Evolutionary conservation across 1,139 yeast genomes (phyloP).

Genomic region (Pichia sp.): DNA sequence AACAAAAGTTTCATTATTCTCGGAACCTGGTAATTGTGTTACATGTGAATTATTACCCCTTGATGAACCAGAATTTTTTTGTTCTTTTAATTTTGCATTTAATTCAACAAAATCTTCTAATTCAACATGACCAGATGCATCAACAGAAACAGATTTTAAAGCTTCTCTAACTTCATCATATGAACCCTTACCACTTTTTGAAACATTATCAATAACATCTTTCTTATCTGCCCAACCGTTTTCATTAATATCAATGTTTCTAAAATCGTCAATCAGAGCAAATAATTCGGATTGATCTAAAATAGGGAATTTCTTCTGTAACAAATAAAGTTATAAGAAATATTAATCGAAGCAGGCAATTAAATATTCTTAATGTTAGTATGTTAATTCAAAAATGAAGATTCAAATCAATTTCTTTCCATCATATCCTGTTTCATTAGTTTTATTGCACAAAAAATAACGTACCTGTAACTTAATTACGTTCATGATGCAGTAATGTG

Average conservation of each 20-base stretch:
- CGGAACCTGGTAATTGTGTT: conserved; percentile 19
- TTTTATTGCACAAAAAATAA: not conserved
- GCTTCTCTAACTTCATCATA: conserved; percentile 95
- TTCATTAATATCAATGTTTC: conserved; percentile 81
- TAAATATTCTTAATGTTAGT: conserved; percentile 3
- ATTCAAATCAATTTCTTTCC: too few species aligned
- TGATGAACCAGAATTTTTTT: conserved; percentile 1
- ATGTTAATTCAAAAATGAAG: not conserved
- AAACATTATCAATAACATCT: conserved; percentile 76
- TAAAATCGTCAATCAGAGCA: conserved; percentile 72
- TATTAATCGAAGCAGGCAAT: not conserved
- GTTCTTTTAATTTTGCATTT: conserved; percentile 54
- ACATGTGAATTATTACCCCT: too few species aligned
- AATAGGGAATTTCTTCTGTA: conserved; percentile 73
- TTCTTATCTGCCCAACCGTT: conserved; percentile 96
- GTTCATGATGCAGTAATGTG: conserved; percentile 4
- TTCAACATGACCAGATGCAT: conserved; percentile 96
- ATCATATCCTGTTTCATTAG: not conserved
- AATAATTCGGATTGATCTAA: conserved; percentile 84
- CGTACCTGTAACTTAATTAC: conserved; percentile 15
- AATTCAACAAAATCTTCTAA: conserved; percentile 92
- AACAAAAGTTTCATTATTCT: conserved; percentile 35
- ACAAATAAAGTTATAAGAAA: not conserved
- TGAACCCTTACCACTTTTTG: conserved; percentile 70
- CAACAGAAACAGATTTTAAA: conserved; percentile 82